Conservation (phyloP, 78 protist species). For the Dictyostelium firmibasis region DNA sequence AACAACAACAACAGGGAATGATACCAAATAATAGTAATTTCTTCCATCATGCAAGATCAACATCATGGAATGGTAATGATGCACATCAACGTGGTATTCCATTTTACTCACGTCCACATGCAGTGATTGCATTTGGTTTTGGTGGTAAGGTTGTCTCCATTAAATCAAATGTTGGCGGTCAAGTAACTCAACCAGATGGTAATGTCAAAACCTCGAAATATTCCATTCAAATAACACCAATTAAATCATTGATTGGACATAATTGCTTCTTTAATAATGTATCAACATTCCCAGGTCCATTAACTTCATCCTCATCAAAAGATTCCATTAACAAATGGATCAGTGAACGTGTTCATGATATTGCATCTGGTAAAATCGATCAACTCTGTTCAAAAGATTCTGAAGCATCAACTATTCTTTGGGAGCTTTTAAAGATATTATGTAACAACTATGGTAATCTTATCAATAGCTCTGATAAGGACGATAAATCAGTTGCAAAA, state of each 20-base stretch:
- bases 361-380: constrained; percentile 29
- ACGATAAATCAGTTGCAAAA: constrained; percentile 10
- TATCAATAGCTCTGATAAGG: not conserved
- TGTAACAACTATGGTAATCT: constrained; percentile 36
- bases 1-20: not conserved
- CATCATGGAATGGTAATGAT: constrained; percentile 25
- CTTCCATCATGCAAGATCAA: constrained; percentile 27
- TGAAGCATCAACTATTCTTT: constrained; percentile 44
- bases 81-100: constrained; percentile 6
- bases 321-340: constrained; percentile 62
- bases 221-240: not conserved
- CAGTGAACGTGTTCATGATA: constrained; percentile 31
- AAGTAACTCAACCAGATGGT: not conserved
- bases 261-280: constrained; percentile 20
- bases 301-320: constrained; percentile 28
- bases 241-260: constrained; percentile 1
- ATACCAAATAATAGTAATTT: not conserved
- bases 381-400: constrained; percentile 17
- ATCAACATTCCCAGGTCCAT: constrained; percentile 76
- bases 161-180: not conserved
- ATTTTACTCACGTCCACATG: constrained; percentile 61
- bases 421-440: constrained; percentile 31
- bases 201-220: not conserved
- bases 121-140: constrained; percentile 79
- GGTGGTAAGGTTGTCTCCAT: constrained; percentile 59